These are phyloP conservation scores for Botrytis pseudocinerea DNA, from an alignment of 2,329 filamentous ascomycete species.

Conservation along the genomic window DNA sequence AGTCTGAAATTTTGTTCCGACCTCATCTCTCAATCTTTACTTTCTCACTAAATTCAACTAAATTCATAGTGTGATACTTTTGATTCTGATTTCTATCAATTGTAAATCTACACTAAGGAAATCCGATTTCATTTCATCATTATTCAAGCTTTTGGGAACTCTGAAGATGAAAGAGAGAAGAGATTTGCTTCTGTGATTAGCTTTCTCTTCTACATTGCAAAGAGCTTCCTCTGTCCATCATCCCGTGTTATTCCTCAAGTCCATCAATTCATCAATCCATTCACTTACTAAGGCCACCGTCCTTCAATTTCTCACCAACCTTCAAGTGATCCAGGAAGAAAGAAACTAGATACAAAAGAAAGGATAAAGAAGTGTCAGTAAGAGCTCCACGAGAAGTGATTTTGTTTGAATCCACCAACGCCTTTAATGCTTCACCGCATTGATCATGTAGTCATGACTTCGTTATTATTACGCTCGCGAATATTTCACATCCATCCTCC, in stretches of 20 bases:
- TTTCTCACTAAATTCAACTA: neutral
- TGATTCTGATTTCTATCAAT: neutral
- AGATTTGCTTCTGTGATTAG: neutral
- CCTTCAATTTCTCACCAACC: neutral
- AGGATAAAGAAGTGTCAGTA: no score
- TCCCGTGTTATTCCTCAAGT: neutral
- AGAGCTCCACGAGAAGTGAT: neutral
- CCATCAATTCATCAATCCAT: neutral
- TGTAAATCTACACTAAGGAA: neutral
- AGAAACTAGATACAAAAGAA: neutral
- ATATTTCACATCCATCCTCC: neutral
- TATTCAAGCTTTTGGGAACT: neutral
- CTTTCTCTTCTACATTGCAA: neutral
- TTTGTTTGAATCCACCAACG: neutral
- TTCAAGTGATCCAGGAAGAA: neutral
- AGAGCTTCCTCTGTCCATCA: neutral
- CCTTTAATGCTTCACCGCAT: neutral
- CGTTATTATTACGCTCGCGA: neutral
- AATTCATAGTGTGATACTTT: neutral
- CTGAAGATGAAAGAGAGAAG: neutral
- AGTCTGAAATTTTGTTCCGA: neutral
- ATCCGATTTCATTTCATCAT: neutral
- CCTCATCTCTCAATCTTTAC: neutral
- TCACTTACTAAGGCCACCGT: constrained; percentile 43
- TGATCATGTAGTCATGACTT: neutral